Evolutionary conservation across 163 green algal species (phyloP).

Genomic region (Volvox carteri): DNA sequence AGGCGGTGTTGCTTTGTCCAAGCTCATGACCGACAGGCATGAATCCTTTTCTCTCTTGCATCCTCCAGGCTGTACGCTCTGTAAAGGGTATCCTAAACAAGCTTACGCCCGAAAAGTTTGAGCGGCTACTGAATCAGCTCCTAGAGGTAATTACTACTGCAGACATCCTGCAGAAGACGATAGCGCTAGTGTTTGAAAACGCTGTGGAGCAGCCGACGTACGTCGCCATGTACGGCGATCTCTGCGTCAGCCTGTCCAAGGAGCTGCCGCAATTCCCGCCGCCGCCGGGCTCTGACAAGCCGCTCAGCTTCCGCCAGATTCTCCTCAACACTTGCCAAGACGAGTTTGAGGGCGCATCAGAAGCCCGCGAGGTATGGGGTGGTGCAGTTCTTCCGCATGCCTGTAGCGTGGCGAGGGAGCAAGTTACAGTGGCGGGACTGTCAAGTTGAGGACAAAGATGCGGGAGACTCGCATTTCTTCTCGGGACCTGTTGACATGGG

Average conservation of each 20-base stretch:
- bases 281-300: constrained; percentile 75
- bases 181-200: constrained; percentile 97
- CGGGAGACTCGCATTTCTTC: too few relatives aligned
- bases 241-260: constrained; percentile 91
- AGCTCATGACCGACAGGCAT: too few relatives aligned
- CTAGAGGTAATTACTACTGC: constrained; percentile 87
- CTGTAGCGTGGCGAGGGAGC: too few relatives aligned
- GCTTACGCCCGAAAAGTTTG: constrained; percentile 99
- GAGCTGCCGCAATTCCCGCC: constrained; percentile 81
- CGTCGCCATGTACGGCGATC: constrained; percentile 96
- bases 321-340: constrained; percentile 99
- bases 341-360: constrained; percentile 95
- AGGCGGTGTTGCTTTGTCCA: too few relatives aligned
- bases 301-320: constrained; percentile 93
- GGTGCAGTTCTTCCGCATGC: too few relatives aligned
- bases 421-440: too few relatives aligned
- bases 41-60: too few relatives aligned
- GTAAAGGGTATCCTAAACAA: constrained; percentile 99
- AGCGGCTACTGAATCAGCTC: constrained; percentile 94
- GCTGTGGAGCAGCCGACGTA: constrained; percentile 98
- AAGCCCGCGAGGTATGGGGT: constrained; percentile 72
- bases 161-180: constrained; percentile 89
- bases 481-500: too few relatives aligned
- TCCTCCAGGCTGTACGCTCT: constrained; percentile 81
- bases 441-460: too few relatives aligned